Conservation (phyloP, 2,329 filamentous ascomycete species). For the Bipolaris gigantea region DNA sequence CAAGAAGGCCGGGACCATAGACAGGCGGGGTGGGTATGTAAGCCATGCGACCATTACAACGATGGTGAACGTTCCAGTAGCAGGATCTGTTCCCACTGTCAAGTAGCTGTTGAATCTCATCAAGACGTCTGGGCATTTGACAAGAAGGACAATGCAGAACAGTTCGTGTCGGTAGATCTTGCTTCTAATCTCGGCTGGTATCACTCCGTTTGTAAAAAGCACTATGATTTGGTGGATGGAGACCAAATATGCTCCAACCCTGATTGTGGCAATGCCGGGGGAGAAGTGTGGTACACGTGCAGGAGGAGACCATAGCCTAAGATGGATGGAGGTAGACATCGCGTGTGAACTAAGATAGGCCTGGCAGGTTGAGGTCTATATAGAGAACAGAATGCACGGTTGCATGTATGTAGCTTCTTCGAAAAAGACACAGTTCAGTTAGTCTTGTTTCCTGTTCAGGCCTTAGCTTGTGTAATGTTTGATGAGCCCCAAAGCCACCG, state of each 20-base stretch:
- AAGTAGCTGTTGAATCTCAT: no score
- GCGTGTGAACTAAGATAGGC: neutral
- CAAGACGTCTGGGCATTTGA: neutral
- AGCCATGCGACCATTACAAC: neutral
- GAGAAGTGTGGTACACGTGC: no score
- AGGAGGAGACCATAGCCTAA: neutral
- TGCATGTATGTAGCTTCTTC: no score
- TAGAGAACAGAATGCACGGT: no score
- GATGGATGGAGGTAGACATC: neutral
- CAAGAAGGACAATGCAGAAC: neutral
- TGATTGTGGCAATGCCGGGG: no score
- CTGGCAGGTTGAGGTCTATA: no score
- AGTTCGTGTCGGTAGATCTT: neutral
- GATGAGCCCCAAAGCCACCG: neutral
- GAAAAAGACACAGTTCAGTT: no score
- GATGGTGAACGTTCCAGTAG: no score
- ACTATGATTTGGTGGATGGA: neutral
- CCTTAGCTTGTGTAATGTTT: no score
- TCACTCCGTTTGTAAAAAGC: neutral
- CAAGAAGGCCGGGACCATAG: neutral
- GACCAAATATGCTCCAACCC: no score
- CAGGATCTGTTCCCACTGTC: no score
- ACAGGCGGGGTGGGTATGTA: neutral
- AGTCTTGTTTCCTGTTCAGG: no score
- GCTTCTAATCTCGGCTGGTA: neutral